Base-by-base conservation (phyloP, 2,329 filamentous ascomycete species). In the Canariomyces notabilis region DNA sequence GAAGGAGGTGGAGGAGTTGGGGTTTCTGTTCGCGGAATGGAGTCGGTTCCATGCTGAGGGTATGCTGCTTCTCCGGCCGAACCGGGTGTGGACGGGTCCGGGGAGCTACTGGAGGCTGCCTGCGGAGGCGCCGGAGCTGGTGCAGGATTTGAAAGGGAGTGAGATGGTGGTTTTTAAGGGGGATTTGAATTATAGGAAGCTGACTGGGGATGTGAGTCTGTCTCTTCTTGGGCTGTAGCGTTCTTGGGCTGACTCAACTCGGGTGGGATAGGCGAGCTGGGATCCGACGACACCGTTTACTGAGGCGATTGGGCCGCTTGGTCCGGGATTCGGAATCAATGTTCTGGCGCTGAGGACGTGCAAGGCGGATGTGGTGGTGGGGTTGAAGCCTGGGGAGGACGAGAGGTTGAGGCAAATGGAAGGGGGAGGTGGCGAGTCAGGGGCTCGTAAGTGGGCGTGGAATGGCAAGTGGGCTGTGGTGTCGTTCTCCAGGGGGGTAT, bases 161-260 rank as follows among this genome's bases (percentile, higher is more conserved):
- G 87, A 95, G 64, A 73, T 98, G 15, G 88, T 95, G 11, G 82
- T 98, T 46, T 97, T 97, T 74, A 98, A 98, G 73, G 93, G 93
- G 2, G 93, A 98, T 63, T 65, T 98, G 57, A 98, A 98, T 70
- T 98, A 97, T 67, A 77, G 93, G 51, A 98, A 98, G 67, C 67
- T 98, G 55, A 89, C 85, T 22, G 86, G 81, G 39, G 93, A 98
- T 73, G 89, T 91, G 70, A 72, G 84, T 72, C 16, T 8, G 19
- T 15, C n/a, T 22, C 9, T 23, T 4, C 22, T 41, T 2, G 37
- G 21, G 16, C 29, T 21, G 31, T 39, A 19, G 23, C 15, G 12
- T 37, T 15, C 12, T 2, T 7, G 8, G 1, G 21, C 9, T 39
- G 20, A 47, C 23, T 14, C n/a, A n/a, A n/a, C n/a, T n/a, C n/a